phyloP scores from a whole-genome alignment of 2,329 filamentous ascomycete genomes.

The Paramyrothecium roridum region DNA sequence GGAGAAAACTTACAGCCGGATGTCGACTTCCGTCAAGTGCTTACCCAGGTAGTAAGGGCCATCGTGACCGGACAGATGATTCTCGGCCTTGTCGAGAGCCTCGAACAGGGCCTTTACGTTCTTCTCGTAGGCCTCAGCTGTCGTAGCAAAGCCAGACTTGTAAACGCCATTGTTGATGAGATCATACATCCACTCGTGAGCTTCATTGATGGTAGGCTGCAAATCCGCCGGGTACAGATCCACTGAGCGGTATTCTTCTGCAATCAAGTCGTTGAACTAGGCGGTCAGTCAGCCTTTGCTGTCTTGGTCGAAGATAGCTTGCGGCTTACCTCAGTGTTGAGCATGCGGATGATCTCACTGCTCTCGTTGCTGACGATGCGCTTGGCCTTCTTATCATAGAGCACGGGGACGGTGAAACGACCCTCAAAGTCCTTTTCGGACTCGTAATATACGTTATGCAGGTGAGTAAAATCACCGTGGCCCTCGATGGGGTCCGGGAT shows the following conservation, averaged over 20 bases:
- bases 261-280: constrained; percentile 69
- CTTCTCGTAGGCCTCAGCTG: constrained; percentile 76
- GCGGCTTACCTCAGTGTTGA: constrained; percentile 64
- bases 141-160: constrained; percentile 80
- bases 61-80: constrained; percentile 51
- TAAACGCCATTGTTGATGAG: constrained; percentile 70
- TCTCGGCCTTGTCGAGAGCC: constrained; percentile 73
- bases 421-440: constrained; percentile 69
- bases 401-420: constrained; percentile 82
- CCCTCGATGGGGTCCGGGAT: constrained; percentile 66
- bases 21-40: constrained; percentile 75
- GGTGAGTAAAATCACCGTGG: constrained; percentile 64
- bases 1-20: constrained; percentile 56
- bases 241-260: constrained; percentile 54
- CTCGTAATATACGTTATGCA: constrained; percentile 78
- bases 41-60: constrained; percentile 75
- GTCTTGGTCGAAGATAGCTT: neutral
- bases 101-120: constrained; percentile 70
- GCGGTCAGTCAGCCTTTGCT: constrained; percentile 1
- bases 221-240: constrained; percentile 67
- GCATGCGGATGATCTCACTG: constrained; percentile 88
- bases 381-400: constrained; percentile 75
- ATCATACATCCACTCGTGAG: constrained; percentile 79
- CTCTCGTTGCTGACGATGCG: constrained; percentile 90
- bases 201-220: constrained; percentile 67